Evolutionary conservation across 2,329 filamentous ascomycete genomes (phyloP).

Genomic region (Cercospora sojina): DNA sequence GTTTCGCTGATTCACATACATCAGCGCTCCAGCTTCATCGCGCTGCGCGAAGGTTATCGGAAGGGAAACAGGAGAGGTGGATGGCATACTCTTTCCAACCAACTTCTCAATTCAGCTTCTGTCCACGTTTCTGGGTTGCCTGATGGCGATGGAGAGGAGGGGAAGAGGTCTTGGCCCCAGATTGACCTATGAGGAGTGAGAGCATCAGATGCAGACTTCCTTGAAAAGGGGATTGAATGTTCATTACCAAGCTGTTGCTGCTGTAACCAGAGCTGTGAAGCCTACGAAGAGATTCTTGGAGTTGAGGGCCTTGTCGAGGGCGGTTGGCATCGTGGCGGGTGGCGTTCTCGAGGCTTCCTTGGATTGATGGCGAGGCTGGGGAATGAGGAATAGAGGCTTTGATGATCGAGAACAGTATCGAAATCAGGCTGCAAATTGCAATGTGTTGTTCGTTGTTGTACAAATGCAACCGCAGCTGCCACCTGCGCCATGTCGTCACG

Average conservation of each 20-base stretch:
- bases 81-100: slow-evolving; percentile 71
- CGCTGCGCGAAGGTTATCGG: not conserved
- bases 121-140: slow-evolving; percentile 75
- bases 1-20: slow-evolving; percentile 53
- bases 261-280: slow-evolving; percentile 79
- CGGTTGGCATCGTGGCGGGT: slow-evolving; percentile 47
- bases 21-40: slow-evolving; percentile 7
- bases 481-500: slow-evolving; percentile 1
- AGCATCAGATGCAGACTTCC: not conserved
- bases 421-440: not conserved
- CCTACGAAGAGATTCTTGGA: slow-evolving; percentile 53
- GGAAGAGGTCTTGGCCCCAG: slow-evolving; percentile 83
- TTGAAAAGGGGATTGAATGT: not conserved
- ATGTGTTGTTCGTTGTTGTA: not conserved
- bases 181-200: slow-evolving; percentile 54
- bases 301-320: slow-evolving; percentile 50
- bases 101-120: slow-evolving; percentile 72
- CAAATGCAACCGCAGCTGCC: not conserved
- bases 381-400: not conserved
- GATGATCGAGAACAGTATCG: not conserved
- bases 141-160: slow-evolving; percentile 65
- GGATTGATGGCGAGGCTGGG: not conserved
- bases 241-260: slow-evolving; percentile 67
- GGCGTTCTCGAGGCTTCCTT: not conserved
- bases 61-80: not conserved